Percentiles rank a stretch among this genome's conserved stretches.
These are phyloP conservation scores for Leccinum broughii DNA, from an alignment of 768 basidiomycete species.

Conservation along the genomic window DNA sequence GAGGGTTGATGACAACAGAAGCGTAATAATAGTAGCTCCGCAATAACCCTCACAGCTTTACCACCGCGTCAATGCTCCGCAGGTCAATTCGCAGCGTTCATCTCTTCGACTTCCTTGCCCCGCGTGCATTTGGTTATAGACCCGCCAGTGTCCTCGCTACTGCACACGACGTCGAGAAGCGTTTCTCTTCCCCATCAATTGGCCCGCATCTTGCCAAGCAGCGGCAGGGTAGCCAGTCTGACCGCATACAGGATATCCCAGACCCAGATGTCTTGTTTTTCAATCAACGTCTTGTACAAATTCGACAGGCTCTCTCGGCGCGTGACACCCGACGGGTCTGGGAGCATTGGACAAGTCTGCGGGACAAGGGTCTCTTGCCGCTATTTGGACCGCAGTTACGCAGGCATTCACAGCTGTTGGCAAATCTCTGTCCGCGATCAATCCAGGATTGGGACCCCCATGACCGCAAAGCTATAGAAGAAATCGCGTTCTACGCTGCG, in stretches of 20 bases:
- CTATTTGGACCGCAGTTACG: constrained; percentile 47
- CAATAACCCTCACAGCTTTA: constrained; percentile 1
- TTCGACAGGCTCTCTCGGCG: constrained; percentile 39
- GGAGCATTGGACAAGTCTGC: constrained; percentile 45
- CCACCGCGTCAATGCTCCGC: constrained; percentile 25
- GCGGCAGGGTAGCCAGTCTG: constrained; percentile 8
- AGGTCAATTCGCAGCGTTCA: constrained; percentile 24
- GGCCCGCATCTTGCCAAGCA: constrained; percentile 8
- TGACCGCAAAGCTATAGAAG: constrained; percentile 37
- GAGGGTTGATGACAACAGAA: neutral
- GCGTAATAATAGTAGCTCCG: constrained; percentile 1
- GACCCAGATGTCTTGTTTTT: constrained; percentile 37
- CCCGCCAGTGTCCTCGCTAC: constrained; percentile 17
- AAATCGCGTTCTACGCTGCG: constrained; percentile 53
- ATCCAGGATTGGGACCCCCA: constrained; percentile 27
- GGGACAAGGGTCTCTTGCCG: constrained; percentile 43
- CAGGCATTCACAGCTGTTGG: constrained; percentile 40
- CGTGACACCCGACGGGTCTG: constrained; percentile 34
- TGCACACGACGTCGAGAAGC: constrained; percentile 7
- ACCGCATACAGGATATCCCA: constrained; percentile 16
- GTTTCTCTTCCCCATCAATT: neutral
- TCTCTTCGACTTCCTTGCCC: constrained; percentile 47
- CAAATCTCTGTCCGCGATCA: constrained; percentile 26
- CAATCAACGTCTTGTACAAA: constrained; percentile 37
- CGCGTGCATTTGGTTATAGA: constrained; percentile 32